Base-by-base conservation (phyloP, 208 protist genomes). In the Trypanosoma vivax region DNA sequence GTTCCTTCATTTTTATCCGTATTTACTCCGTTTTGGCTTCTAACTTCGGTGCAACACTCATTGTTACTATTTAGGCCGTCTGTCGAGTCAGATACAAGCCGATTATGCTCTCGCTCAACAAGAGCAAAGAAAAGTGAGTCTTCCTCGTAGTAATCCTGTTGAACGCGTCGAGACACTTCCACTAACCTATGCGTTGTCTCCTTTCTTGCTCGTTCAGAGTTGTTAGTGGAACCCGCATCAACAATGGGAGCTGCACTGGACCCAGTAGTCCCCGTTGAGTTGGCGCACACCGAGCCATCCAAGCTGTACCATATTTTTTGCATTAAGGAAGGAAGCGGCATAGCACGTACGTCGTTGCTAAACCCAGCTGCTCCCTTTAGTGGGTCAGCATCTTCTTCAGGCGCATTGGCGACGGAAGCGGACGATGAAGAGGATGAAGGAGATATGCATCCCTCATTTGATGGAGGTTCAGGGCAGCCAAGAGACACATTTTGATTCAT, bases 91-190 rank as follows among this genome's bases (percentile, higher is more conserved):
- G n/a, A n/a, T n/a, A n/a, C n/a, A n/a, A n/a, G n/a, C n/a, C n/a
- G n/a, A n/a, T n/a, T n/a, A 24, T 43, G 39, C 16, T 65, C 67
- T 1, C 41, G 49, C 29, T 61, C 27, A 19, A 71, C 70, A 31
- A 76, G 78, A 9, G 37, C 50, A 35, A 79, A 93, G n/a, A 78
- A 52, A 25, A 60, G 53, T 10, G 73, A 64, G 51, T 94, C 87
- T 7, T 94, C 83, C 42, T 83, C 73, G 53, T 85, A 94, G 68
- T 94, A 94, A 51, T 82, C 38, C 64, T 88, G 76, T 63, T 94
- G 87, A 11, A 94, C 83, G 21, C 87, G 83, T 27, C 72, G 65
- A 16, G 87, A 94, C 0, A 88, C 65, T 39, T 86, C 79, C 23
- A 77, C 73, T 13, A 65, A 49, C 33, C 47, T 45, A 50, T 65